These are phyloP conservation scores for Rhododendron ovatum DNA, from an alignment of 148 eudicot species.

Conservation along the genomic window DNA sequence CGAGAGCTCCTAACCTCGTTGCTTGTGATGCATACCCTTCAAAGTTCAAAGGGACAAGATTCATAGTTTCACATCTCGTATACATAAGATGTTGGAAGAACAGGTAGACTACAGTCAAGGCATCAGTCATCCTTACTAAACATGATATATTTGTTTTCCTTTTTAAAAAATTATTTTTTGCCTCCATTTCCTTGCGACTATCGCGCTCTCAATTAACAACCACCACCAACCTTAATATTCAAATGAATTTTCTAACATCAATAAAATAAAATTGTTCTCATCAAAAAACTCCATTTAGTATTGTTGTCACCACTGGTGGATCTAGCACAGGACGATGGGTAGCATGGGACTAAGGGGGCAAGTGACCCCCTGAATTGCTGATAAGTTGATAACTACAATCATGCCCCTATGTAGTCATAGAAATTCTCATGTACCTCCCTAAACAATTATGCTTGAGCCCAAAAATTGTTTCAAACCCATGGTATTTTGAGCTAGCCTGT, in stretches of 20 bases:
- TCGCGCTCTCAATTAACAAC: not conserved
- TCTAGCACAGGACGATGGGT: not conserved
- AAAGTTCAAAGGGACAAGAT: constrained; percentile 17
- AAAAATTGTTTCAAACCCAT: not conserved
- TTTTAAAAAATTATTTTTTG: not conserved
- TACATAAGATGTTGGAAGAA: not conserved
- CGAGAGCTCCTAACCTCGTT: constrained; percentile 76
- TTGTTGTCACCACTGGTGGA: not conserved
- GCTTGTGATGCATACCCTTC: constrained; percentile 81
- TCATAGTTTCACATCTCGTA: not conserved
- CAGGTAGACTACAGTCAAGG: not conserved
- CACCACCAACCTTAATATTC: not conserved
- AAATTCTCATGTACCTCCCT: not conserved
- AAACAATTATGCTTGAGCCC: not conserved
- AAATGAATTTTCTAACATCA: not conserved
- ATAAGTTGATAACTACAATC: not conserved
- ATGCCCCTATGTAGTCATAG: not conserved
- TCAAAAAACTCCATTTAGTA: not conserved
- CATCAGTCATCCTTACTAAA: not conserved
- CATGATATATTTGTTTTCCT: not conserved
- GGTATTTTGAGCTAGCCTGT: not conserved
- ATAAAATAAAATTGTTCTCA: not conserved
- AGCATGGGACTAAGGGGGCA: not conserved
- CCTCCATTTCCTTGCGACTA: not conserved
- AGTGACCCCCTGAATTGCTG: not conserved